phyloP scores from a whole-genome alignment of 306 rosid genomes.

The Rosa rugosa region DNA sequence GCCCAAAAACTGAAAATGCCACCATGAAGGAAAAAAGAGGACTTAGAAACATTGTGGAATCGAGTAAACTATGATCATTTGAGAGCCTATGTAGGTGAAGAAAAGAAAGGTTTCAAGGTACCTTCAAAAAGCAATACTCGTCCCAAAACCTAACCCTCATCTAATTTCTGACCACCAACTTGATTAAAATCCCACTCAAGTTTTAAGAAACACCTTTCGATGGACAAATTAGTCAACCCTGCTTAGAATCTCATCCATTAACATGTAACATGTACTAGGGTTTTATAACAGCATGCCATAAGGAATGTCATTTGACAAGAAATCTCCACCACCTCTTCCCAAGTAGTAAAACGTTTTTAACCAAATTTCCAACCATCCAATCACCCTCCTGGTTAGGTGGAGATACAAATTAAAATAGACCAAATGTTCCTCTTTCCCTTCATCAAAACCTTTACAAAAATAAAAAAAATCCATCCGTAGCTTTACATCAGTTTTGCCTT shows the following conservation, averaged over 20 bases:
- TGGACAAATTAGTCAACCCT: not conserved
- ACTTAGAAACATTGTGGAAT: not conserved
- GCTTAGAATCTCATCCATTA: not conserved
- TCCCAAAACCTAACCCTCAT: not conserved
- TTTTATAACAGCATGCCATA: no score
- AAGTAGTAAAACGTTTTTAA: not conserved
- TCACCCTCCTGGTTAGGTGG: not conserved
- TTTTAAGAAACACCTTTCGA: no score
- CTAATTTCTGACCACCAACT: no score
- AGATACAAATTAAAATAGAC: not conserved
- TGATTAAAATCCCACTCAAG: no score
- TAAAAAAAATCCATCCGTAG: not conserved
- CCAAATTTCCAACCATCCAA: not conserved
- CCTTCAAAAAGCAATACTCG: not conserved
- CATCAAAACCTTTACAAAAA: not conserved
- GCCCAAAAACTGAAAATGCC: not conserved
- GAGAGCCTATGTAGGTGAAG: not conserved
- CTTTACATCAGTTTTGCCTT: not conserved
- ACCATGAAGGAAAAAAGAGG: not conserved
- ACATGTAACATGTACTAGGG: not conserved
- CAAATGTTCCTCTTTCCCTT: not conserved
- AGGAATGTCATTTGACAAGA: not conserved
- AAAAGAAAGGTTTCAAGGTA: not conserved
- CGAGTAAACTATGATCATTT: not conserved
- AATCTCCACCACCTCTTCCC: not conserved